Conservation (phyloP, 1,139 yeast species). For the Lodderomyces theae region DNA sequence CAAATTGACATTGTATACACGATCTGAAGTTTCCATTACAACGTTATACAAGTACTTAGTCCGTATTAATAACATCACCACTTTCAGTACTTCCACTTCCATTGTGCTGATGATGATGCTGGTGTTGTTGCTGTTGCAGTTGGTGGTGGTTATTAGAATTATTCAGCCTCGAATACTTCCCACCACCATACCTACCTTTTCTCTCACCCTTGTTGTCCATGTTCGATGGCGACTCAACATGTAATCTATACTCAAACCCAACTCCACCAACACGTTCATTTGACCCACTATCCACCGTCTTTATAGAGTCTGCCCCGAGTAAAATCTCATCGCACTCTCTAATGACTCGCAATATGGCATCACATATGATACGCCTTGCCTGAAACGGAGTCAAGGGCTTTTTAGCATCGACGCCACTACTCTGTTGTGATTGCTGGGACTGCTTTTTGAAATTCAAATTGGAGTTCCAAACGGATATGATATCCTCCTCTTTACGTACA, state of each 20-base stretch:
- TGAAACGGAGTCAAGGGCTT: conserved; percentile 43
- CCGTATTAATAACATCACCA: conserved; percentile 3
- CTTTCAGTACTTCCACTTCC: neutral
- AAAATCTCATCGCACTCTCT: conserved; percentile 48
- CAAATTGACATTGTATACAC: no score
- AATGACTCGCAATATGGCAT: conserved; percentile 44
- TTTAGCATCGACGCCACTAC: conserved; percentile 11
- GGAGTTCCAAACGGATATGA: conserved; percentile 54
- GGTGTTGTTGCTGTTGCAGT: conserved; percentile 5
- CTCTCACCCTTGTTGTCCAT: neutral
- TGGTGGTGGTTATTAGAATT: conserved; percentile 3
- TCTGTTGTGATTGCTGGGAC: conserved; percentile 5
- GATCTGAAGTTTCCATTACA: neutral
- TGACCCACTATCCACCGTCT: conserved; percentile 33
- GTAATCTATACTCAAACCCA: conserved; percentile 46
- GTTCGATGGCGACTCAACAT: conserved; percentile 25
- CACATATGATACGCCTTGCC: conserved; percentile 50
- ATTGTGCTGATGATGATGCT: conserved; percentile 1
- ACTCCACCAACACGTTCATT: conserved; percentile 45
- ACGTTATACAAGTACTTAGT: neutral
- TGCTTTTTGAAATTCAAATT: conserved; percentile 35
- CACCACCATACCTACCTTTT: conserved; percentile 3
- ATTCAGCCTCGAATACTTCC: neutral
- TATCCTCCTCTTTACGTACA: conserved; percentile 50
- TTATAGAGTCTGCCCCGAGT: conserved; percentile 32